Base-by-base conservation (phyloP, 345 rosid genomes). In the Dipteronia sinensis region DNA sequence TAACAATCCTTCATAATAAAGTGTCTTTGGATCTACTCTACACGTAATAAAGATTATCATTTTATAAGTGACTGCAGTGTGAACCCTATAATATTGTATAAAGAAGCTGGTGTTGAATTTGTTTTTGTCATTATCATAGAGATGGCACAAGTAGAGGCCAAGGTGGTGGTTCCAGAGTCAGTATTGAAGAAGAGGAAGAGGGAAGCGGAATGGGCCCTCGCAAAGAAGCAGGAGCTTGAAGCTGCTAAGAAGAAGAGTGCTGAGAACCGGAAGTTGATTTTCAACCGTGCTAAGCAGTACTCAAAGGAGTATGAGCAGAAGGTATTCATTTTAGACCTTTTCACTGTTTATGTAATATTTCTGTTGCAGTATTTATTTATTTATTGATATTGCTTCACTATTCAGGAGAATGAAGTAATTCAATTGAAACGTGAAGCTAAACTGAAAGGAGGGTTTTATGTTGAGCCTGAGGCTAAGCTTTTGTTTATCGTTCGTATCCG, bases 121-220 rank as follows among this genome's bases (percentile, higher is more conserved):
- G 56, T 27, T 3, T 49, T 49, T 51, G 20, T 29, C 38, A 19
- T 49, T 11, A n/a, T 65, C 2, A 7, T 55, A 81, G 89, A 84
- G 76, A 90, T 88, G 92, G 88, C 74, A 40, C 85, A 65, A 67
- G 83, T 80, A 61, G 90, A 82, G 74, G 86, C 77, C 64, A 89
- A 87, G 84, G 80, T 38, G 29, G 80, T 83, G 8, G 61, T 90
- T 22, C 97, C 94, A 0, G 97, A 92, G 86, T 87, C 93, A 0
- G 90, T 89, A 31, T 75, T 90, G 85, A 89, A 90, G 89, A 93
- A 92, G 91, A 79, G 78, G 81, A 93, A 90, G 90, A 88, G 87
- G 53, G 79, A 79, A 27, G 92, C 83, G 72, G 91, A 90, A 25
- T 92, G 97, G 92, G 91, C 87, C 29, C 69, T 86, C 67, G 87